phyloP scores from a whole-genome alignment of 2,329 filamentous ascomycete species.

The Penicillium fuscoglaucum region DNA sequence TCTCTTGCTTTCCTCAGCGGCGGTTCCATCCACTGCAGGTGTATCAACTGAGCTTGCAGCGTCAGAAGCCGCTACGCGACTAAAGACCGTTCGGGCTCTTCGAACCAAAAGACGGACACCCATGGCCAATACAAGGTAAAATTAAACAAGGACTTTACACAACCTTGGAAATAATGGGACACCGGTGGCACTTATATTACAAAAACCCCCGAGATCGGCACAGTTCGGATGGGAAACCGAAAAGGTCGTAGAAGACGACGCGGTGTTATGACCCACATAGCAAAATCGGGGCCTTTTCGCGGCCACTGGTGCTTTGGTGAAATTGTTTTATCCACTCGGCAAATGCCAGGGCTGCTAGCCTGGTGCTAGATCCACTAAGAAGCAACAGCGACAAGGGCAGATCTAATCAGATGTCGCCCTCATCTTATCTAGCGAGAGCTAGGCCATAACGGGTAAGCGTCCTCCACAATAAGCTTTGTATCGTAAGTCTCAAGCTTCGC shows the following conservation, averaged over 20 bases:
- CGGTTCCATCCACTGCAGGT: background rate
- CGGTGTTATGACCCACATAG: background rate
- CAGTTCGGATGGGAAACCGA: background rate
- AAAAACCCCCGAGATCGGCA: background rate
- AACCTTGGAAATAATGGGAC: background rate
- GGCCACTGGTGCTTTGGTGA: background rate
- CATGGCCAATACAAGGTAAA: background rate
- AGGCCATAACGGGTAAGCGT: background rate
- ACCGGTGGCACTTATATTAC: background rate
- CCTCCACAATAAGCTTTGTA: background rate
- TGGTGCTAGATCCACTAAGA: background rate
- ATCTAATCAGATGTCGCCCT: slow-evolving; percentile 11
- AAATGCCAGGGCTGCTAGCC: background rate
- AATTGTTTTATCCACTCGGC: background rate
- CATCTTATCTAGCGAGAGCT: slow-evolving; percentile 4
- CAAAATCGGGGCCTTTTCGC: background rate
- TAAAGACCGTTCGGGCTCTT: slow-evolving; percentile 1
- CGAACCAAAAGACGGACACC: slow-evolving; percentile 1
- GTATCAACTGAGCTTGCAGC: background rate
- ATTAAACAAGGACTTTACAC: background rate
- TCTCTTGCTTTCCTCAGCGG: background rate
- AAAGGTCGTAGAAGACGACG: background rate
- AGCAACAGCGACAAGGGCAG: background rate
- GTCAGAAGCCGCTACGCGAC: background rate
- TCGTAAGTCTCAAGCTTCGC: slow-evolving; percentile 4